Conservation (phyloP, 495 filamentous ascomycete genomes). For the Entonaema liquescens region DNA sequence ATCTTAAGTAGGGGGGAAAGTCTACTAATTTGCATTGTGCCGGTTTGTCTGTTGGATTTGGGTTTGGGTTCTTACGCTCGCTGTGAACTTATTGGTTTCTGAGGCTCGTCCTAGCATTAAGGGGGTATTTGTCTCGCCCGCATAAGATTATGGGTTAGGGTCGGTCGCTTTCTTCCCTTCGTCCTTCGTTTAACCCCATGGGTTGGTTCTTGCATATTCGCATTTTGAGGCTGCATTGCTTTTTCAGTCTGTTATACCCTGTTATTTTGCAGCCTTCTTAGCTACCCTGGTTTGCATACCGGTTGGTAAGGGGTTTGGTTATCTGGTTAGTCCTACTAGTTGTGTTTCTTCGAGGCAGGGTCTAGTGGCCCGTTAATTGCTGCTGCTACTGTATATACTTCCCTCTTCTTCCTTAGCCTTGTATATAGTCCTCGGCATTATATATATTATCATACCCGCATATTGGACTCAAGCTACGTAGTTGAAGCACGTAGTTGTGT, state of each 20-base stretch:
- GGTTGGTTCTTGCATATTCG: neutral
- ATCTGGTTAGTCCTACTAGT: neutral
- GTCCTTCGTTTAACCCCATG: neutral
- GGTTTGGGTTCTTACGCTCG: constrained; percentile 13
- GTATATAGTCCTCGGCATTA: constrained; percentile 9
- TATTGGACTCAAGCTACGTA: neutral
- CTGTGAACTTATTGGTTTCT: neutral
- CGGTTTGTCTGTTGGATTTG: neutral
- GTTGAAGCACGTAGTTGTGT: too few species aligned
- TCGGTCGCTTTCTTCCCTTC: constrained; percentile 26
- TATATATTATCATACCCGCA: neutral
- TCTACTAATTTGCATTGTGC: neutral
- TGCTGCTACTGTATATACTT: constrained; percentile 29
- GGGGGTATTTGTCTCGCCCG: neutral
- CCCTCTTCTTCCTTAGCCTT: neutral
- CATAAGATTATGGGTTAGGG: constrained; percentile 19
- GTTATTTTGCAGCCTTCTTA: neutral
- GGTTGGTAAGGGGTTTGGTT: neutral
- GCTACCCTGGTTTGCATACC: neutral
- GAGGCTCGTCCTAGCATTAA: neutral
- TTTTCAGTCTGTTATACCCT: neutral
- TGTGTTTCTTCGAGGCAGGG: neutral
- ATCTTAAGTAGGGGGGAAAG: constrained; percentile 5
- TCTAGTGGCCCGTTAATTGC: neutral
- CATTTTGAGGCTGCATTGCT: neutral